Evolutionary conservation across 345 rosid species (phyloP).

Genomic region (Brassica napus): Da-Ae NC_063449.1:38413001-38413500

Average conservation of each 20-base stretch:
- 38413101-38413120: slow-evolving; percentile 23
- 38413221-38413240: slow-evolving; percentile 15
- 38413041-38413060: slow-evolving; percentile 32
- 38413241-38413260: slow-evolving; percentile 6
- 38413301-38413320: slow-evolving; percentile 40
- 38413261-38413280: slow-evolving; percentile 12
- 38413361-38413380: slow-evolving; percentile 7
- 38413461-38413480: neutral
- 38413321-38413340: slow-evolving; percentile 42
- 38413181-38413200: neutral
- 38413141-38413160: too few relatives aligned
- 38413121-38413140: neutral
- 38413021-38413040: too few relatives aligned
- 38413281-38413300: slow-evolving; percentile 34
- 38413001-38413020: too few relatives aligned
- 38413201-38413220: slow-evolving; percentile 3
- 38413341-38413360: slow-evolving; percentile 33
- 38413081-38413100: slow-evolving; percentile 30
- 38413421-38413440: slow-evolving; percentile 35
- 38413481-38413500: slow-evolving; percentile 7
- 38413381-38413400: slow-evolving; percentile 10
- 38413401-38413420: neutral
- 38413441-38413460: slow-evolving; percentile 19
- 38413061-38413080: slow-evolving; percentile 29
- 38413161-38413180: neutral